Evolutionary conservation across 2,329 filamentous ascomycete genomes (phyloP), one percentile per base, ranked within the genome.

Genomic region (Paecilomyces variotii): DNA sequence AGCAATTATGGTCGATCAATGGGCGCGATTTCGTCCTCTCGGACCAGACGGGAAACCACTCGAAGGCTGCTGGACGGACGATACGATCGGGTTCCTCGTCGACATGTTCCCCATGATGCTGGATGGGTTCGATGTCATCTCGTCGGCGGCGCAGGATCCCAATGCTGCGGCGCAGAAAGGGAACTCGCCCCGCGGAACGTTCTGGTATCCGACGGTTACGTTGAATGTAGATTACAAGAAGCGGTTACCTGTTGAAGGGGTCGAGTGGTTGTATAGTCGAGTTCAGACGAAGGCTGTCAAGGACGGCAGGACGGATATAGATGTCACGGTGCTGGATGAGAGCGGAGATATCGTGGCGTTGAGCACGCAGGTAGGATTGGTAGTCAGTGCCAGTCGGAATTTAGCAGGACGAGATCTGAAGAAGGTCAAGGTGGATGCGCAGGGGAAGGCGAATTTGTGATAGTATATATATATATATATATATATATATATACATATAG

Each of bases 161-260:
- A 56, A 59, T 68, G 32, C 63, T 69, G 32, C 63, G 64, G 67
- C 52, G 64, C 64, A 0, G 61, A 60, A 35, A 56, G 58, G 0
- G 56, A 58, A 32, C 60, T 56, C 63, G 63, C 54, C 59, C 62
- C 62, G 27, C 59, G 55, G 27, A 2, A 74, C 56, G 71, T 85
- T 84, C 64, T 91, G 88, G 89, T 91, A 90, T 69, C 89, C 89
- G 0, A 95, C 90, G 0, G 72, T 95, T 1, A 76, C 86, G 19
- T 74, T 94, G 68, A 91, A 89, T 69, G 67, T 95, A 25, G 90
- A 95, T 62, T 77, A 91, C 45, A 94, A 93, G 77, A 89, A 87
- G 69, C 71, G 80, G 5, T 70, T 95, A 52, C 88, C 89, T 0
- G 74, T 76, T 3, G 82, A 83, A 50, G 89, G 90, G 0, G 84